phyloP scores from a whole-genome alignment of 116 monocot species.

The Zostera marina region DNA sequence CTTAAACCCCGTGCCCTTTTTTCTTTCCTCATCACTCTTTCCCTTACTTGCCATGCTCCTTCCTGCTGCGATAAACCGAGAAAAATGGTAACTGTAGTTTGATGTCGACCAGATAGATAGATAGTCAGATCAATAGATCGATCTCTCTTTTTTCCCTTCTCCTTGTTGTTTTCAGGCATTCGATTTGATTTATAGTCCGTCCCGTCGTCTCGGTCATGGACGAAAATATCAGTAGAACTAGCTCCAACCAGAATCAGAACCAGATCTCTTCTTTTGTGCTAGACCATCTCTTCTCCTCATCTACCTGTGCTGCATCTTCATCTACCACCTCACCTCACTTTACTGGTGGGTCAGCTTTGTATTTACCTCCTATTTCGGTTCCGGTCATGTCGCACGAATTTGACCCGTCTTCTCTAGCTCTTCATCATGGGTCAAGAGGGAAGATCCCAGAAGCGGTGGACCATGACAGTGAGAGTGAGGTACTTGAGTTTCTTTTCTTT shows the following conservation, averaged over 20 bases:
- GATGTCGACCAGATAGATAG: too few species aligned
- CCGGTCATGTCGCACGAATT: neutral
- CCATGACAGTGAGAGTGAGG: slow-evolving; percentile 28
- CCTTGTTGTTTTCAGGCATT: neutral
- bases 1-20: too few species aligned
- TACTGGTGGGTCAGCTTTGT: neutral
- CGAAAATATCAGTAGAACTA: neutral
- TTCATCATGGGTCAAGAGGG: neutral
- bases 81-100: too few species aligned
- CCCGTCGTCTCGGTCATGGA: neutral
- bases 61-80: too few species aligned
- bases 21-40: too few species aligned
- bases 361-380: neutral
- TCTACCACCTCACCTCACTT: neutral
- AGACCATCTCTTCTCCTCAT: slow-evolving; percentile 1
- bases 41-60: too few species aligned
- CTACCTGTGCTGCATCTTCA: neutral
- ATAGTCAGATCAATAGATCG: too few species aligned
- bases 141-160: neutral
- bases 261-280: slow-evolving; percentile 5
- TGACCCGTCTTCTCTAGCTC: neutral
- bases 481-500: neutral
- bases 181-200: neutral
- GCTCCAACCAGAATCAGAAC: slow-evolving; percentile 1
- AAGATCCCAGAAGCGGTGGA: slow-evolving; percentile 5